phyloP scores from a whole-genome alignment of 805 yeast species.

The Limtongia smithiae region DNA sequence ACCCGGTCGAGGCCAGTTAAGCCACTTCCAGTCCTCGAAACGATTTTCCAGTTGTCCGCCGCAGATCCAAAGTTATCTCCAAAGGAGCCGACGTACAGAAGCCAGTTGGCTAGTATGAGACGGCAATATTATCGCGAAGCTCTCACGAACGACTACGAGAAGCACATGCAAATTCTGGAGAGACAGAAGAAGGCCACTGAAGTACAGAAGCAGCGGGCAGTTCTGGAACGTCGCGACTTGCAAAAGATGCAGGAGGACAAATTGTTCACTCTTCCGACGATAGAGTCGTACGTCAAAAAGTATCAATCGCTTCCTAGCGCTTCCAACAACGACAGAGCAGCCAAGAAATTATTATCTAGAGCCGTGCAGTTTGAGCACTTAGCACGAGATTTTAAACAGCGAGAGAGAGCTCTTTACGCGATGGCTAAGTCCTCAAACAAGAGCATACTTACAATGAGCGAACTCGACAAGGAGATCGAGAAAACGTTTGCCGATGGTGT shows the following conservation, averaged over 20 bases:
- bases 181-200: not conserved
- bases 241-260: constrained; percentile 3
- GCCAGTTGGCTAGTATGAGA: constrained; percentile 7
- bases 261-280: constrained; percentile 18
- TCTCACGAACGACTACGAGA: constrained; percentile 1
- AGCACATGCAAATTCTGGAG: constrained; percentile 1
- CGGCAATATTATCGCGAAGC: constrained; percentile 9
- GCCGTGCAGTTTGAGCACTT: not conserved
- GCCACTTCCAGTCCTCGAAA: constrained; percentile 12
- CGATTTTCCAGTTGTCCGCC: constrained; percentile 4
- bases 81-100: not conserved
- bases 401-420: not conserved
- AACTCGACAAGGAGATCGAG: not conserved
- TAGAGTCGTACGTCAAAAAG: constrained; percentile 8
- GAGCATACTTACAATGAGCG: not conserved
- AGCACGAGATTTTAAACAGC: not conserved
- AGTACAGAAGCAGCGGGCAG: constrained; percentile 3
- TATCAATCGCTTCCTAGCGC: constrained; percentile 6
- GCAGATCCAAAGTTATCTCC: constrained; percentile 2
- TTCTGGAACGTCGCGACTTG: constrained; percentile 3
- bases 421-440: too few species aligned
- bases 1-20: constrained; percentile 4
- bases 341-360: constrained; percentile 1
- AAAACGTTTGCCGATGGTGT: constrained; percentile 8
- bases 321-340: not conserved